Percentiles rank a stretch among this genome's conserved stretches.
Evolutionary conservation across 2,329 filamentous ascomycete genomes (phyloP).

Genomic region (Calcarisporium arbuscula): DNA sequence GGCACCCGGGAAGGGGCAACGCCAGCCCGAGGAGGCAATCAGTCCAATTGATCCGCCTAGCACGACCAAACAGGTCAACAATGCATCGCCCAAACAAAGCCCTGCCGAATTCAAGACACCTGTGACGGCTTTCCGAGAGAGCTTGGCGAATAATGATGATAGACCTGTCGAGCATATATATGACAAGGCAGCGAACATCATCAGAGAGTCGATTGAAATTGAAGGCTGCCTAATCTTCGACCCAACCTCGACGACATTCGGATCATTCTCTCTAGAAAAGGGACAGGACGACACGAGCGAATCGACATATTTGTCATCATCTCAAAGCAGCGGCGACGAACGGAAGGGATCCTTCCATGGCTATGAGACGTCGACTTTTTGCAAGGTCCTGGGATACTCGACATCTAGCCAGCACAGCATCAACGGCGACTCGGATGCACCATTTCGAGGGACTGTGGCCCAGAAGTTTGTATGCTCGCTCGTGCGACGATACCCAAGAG

Average conservation of each 20-base stretch:
- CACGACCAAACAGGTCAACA: too few relatives aligned
- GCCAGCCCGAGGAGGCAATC: too few relatives aligned
- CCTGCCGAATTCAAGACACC: too few relatives aligned
- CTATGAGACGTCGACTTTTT: conserved; percentile 12
- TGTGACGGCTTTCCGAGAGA: too few relatives aligned
- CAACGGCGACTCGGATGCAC: conserved; percentile 16
- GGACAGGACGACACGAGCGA: conserved; percentile 1
- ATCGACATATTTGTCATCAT: too few relatives aligned
- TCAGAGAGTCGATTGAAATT: conserved; percentile 34
- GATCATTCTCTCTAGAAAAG: conserved; percentile 2
- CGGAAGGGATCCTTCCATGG: background rate
- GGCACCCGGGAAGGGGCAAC: too few relatives aligned
- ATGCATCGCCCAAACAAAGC: too few relatives aligned
- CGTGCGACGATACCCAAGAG: conserved; percentile 38
- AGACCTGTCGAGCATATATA: too few relatives aligned
- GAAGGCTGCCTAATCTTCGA: conserved; percentile 30
- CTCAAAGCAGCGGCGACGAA: conserved; percentile 16
- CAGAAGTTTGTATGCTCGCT: conserved; percentile 34
- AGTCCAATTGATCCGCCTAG: too few relatives aligned
- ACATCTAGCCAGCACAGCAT: conserved; percentile 25
- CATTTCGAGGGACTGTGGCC: conserved; percentile 20
- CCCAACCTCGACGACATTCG: conserved; percentile 22
- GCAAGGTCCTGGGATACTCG: conserved; percentile 33
- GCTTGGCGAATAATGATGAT: too few relatives aligned
- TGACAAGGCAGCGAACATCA: conserved; percentile 37